Conservation (phyloP, 345 rosid genomes). For the Bruguiera parviflora region DNA sequence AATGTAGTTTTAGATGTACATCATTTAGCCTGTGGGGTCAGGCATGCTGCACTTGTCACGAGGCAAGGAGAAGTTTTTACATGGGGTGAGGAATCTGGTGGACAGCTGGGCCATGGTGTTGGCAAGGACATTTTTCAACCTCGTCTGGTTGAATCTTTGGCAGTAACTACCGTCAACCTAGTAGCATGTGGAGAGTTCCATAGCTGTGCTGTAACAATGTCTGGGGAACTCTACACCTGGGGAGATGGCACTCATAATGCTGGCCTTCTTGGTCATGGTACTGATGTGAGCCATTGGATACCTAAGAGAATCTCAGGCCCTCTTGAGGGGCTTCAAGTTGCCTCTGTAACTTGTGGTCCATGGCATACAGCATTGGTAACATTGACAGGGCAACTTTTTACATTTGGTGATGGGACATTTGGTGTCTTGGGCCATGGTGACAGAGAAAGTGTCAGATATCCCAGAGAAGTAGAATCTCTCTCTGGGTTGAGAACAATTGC, state of each 20-base stretch:
- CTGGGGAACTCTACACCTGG: constrained; percentile 95
- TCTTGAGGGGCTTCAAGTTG: constrained; percentile 85
- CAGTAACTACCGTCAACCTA: constrained; percentile 57
- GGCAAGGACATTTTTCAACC: constrained; percentile 78
- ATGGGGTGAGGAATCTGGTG: constrained; percentile 98
- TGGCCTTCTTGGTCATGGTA: constrained; percentile 93
- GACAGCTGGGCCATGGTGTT: constrained; percentile 91
- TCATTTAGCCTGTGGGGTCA: constrained; percentile 84
- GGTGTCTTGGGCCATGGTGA: constrained; percentile 95
- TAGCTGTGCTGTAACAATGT: constrained; percentile 83
- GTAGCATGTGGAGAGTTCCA: constrained; percentile 98
- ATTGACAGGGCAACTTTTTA: constrained; percentile 79
- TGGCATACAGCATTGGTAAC: constrained; percentile 97
- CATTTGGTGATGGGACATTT: constrained; percentile 95
- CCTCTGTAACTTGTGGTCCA: constrained; percentile 88
- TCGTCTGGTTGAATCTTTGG: constrained; percentile 69
- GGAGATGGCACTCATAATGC: constrained; percentile 92
- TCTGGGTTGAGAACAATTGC: constrained; percentile 77
- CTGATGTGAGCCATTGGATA: constrained; percentile 91
- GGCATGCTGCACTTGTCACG: constrained; percentile 84
- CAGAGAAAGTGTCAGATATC: constrained; percentile 58
- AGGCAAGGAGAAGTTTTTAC: constrained; percentile 92
- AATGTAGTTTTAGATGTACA: constrained; percentile 86
- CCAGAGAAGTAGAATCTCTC: constrained; percentile 85
- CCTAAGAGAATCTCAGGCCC: constrained; percentile 93